A percentile compares a stretch with the other conserved stretches of the same genome.
Evolutionary conservation across 163 green algal genomes (phyloP).

Genomic region (Trebouxiophyceae sp.): DNA sequence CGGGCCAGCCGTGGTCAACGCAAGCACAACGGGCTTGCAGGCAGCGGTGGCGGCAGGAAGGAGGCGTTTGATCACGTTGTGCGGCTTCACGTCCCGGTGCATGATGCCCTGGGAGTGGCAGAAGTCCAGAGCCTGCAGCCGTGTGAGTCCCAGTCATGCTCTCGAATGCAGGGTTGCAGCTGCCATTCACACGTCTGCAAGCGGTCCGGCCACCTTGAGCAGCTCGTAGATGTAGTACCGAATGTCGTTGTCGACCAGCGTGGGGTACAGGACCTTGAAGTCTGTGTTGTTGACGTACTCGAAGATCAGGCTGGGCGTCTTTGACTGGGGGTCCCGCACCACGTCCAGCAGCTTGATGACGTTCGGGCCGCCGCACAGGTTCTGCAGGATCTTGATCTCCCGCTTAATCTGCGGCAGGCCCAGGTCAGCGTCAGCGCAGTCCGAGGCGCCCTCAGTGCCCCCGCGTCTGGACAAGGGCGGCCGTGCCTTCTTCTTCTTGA

Average conservation of each 20-base stretch:
- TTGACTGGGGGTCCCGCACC: constrained; percentile 83
- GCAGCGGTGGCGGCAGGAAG: no score
- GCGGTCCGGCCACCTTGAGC: constrained; percentile 73
- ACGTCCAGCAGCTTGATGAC: constrained; percentile 93
- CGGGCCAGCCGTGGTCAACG: background rate
- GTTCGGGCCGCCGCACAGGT: constrained; percentile 85
- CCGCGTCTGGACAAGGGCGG: no score
- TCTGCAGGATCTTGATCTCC: constrained; percentile 98
- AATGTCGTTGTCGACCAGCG: constrained; percentile 93
- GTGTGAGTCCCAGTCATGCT: background rate
- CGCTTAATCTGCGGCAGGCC: constrained; percentile 69
- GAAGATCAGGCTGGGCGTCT: constrained; percentile 95
- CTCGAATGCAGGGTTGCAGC: background rate
- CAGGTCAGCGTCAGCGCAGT: background rate
- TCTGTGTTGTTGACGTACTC: constrained; percentile 98
- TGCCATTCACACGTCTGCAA: background rate
- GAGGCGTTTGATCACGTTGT: constrained; percentile 81
- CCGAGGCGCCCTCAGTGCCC: no score
- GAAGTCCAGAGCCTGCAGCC: constrained; percentile 69
- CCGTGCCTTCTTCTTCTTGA: constrained; percentile 97
- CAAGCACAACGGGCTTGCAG: no score
- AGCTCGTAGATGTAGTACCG: constrained; percentile 98
- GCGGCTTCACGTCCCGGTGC: constrained; percentile 96
- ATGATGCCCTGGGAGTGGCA: constrained; percentile 92
- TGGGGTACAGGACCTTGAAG: constrained; percentile 98